These are phyloP conservation scores for Diutina pseudorugosa DNA, from an alignment of 1,139 yeast genomes.

Conservation along the genomic window DNA sequence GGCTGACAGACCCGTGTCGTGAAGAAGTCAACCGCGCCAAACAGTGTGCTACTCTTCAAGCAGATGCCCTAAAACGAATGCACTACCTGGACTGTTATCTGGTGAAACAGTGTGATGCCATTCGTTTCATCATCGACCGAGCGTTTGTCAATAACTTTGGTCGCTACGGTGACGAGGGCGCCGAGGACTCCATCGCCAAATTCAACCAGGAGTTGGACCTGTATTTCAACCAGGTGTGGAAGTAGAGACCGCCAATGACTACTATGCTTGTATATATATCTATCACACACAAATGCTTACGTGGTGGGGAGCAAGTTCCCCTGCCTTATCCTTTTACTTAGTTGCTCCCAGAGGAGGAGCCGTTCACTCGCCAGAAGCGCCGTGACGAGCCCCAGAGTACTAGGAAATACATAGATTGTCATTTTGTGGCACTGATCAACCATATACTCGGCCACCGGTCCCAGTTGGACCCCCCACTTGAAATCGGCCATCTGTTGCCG, in stretches of 20 bases:
- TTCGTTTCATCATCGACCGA: constrained; percentile 24
- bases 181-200: constrained; percentile 15
- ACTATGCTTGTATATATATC: not conserved
- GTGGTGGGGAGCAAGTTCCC: not conserved
- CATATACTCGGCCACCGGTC: constrained; percentile 8
- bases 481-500: constrained; percentile 11
- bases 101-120: constrained; percentile 26
- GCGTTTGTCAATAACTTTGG: constrained; percentile 29
- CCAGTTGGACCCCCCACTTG: constrained; percentile 42
- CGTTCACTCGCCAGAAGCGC: constrained; percentile 33
- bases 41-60: constrained; percentile 23
- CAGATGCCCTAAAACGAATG: constrained; percentile 22
- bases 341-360: constrained; percentile 33
- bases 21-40: constrained; percentile 17
- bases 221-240: constrained; percentile 27
- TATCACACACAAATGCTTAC: not conserved
- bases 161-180: constrained; percentile 21
- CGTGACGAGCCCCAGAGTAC: constrained; percentile 68
- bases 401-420: constrained; percentile 48
- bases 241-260: constrained; percentile 8
- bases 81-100: constrained; percentile 29
- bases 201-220: constrained; percentile 22
- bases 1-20: constrained; percentile 17
- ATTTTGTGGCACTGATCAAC: constrained; percentile 5
- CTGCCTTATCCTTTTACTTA: constrained; percentile 11